Evolutionary conservation across 139 green algal species (phyloP).

Genomic region (Chlorella sp.): DNA sequence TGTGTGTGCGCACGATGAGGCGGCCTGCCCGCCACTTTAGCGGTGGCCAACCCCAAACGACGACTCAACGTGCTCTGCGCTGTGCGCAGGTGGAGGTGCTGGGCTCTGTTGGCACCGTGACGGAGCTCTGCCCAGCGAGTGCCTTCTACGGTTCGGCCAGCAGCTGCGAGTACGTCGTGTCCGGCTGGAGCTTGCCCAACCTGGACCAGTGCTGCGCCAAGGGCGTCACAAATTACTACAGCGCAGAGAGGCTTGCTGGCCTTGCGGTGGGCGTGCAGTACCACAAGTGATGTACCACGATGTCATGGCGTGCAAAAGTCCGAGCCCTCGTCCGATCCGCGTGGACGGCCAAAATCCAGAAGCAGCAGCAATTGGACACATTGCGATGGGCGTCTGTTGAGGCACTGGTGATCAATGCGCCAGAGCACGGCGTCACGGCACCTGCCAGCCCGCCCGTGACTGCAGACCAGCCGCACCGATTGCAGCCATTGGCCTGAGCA

Average conservation of each 20-base stretch:
- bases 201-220: constrained; percentile 15
- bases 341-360: no score
- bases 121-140: constrained; percentile 20
- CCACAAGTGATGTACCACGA: no score
- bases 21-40: not conserved
- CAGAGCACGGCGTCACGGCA: no score
- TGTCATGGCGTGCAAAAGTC: no score
- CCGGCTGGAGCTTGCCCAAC: not conserved
- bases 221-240: constrained; percentile 11
- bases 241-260: not conserved
- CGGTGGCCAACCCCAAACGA: not conserved
- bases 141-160: constrained; percentile 4
- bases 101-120: not conserved
- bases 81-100: not conserved
- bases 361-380: no score
- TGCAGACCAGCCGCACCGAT: no score
- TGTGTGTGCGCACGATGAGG: not conserved
- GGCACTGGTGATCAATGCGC: no score
- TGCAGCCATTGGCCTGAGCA: no score
- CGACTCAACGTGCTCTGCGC: not conserved
- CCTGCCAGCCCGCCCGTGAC: no score
- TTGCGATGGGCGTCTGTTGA: no score
- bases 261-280: no score
- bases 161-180: constrained; percentile 21
- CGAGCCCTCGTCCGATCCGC: no score